Evolutionary conservation across 2,329 filamentous ascomycete species (phyloP), one percentile per base, ranked within the genome.

Genomic region (Cercospora sp.): DNA sequence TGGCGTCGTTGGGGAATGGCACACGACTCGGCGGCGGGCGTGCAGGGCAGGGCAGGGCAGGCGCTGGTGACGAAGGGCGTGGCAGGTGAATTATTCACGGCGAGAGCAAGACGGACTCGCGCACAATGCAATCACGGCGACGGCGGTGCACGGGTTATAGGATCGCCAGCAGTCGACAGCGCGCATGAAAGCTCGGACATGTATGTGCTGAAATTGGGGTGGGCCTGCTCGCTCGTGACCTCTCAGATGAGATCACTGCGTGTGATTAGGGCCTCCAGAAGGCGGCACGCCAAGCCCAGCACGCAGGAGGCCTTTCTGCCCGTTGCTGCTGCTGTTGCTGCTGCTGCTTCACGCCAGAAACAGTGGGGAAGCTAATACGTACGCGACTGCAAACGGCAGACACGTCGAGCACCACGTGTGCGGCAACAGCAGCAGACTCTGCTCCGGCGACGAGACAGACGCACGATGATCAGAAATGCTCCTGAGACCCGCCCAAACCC

Each of bases 381-480:
- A n/a, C 16, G 37, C 16, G 37, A 43, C n/a, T 43, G 37, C 37
- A 8, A 16, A 43, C 37, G 37, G 37, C 32, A 34, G 30, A 28
- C 30, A 32, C 57, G 32, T 40, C 57, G 34, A 99, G 90, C 10
- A 97, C 91, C 77, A 98, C 90, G 82, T 92, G 94, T 75, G 84
- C 83, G 2, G 32, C 26, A 40, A 40, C 30, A 37, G 18, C 58
- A 18, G 37, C 58, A 32, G 37, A 26, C 55, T 18, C n/a, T 40
- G 34, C 34, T 18, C 28, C 58, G 32, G n/a, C 32, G n/a, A 34
- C n/a, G 16, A 21, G n/a, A 60, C 28, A 40, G 58, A 60, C 32
- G n/a, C 58, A 60, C 55, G 55, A 34, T n/a, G 24, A 16, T 26
- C 55, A 59, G 55, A 43, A 43, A 43, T 43, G 37, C 6, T 43